Evolutionary conservation across 495 filamentous ascomycete species (phyloP).

Genomic region (Aspergillus heteromorphus): DNA sequence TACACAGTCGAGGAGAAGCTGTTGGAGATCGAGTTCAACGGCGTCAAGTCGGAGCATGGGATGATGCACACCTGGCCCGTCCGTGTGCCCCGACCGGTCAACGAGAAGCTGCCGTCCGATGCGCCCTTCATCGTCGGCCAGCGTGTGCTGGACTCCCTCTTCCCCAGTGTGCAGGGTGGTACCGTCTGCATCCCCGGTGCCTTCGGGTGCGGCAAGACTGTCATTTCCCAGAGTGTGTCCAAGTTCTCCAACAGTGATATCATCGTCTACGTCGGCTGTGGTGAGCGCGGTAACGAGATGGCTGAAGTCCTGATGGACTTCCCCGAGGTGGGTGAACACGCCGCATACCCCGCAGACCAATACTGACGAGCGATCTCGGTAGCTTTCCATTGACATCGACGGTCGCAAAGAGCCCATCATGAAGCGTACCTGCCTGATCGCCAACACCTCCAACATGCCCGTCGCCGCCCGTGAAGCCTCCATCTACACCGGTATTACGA

Average conservation of each 20-base stretch:
- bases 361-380: slow-evolving; percentile 3
- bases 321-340: slow-evolving; percentile 56
- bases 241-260: slow-evolving; percentile 99
- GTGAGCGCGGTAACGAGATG: slow-evolving; percentile 99
- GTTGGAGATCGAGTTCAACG: slow-evolving; percentile 94
- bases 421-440: slow-evolving; percentile 98
- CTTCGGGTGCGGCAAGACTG: slow-evolving; percentile 99
- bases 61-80: slow-evolving; percentile 99
- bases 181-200: slow-evolving; percentile 97
- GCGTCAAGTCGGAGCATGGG: slow-evolving; percentile 80
- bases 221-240: slow-evolving; percentile 95
- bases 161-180: slow-evolving; percentile 93
- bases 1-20: slow-evolving; percentile 95
- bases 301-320: slow-evolving; percentile 99
- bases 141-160: slow-evolving; percentile 94
- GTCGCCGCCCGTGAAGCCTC: slow-evolving; percentile 98
- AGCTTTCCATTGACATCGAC: slow-evolving; percentile 84
- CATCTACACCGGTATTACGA: slow-evolving; percentile 98
- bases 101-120: slow-evolving; percentile 83
- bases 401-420: slow-evolving; percentile 98
- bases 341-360: background rate
- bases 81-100: slow-evolving; percentile 84
- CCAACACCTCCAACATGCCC: slow-evolving; percentile 99
- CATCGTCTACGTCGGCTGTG: slow-evolving; percentile 97
- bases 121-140: slow-evolving; percentile 93